Base-by-base conservation (phyloP, 75 land plant species). In the Adiantum capillusveneris region DNA sequence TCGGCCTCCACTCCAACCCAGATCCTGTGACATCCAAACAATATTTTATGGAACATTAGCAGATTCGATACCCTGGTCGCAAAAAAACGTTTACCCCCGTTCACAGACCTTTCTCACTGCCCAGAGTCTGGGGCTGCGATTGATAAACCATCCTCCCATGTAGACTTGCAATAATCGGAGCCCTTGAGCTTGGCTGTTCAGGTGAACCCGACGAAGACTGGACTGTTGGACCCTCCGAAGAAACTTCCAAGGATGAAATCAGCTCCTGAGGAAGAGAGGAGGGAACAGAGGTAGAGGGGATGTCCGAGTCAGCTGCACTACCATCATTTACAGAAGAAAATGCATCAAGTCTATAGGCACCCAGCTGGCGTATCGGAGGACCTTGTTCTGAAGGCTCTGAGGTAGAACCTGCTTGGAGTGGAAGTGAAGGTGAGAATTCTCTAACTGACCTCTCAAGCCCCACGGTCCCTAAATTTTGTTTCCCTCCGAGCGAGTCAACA, bases 1-100 rank as follows among this genome's bases (percentile, higher is more conserved):
- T 89, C 19, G 86, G 84, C 63, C 79, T 84, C 95, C 89, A 89
- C 58, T 89, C 89, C 71, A 76, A 70, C 18, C 60, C 66, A 44
- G 73, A 34, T 12, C 37, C 59, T 53, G 28, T 1, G 25, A 53
- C 9, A 41, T 41, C 12, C 12, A 41, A 9, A 9, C 43, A 41
- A 9, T 9, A 41, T 41, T 41, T 9, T 41, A 14, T 14, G 12
- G 43, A 41, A 41, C 9, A 41, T 14, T 41, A 41, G 14, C 14
- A 41, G 51, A 11, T 48, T 18, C 5, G 18, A 11, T 48, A 11
- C 20, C 18, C 20, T 11, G 9, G 18, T 19, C 20, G 18, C 5
- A 18, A n/a, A n/a, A n/a, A n/a, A n/a, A n/a, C n/a, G n/a, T n/a
- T n/a, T n/a, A n/a, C n/a, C n/a, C n/a, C n/a, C n/a, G n/a, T n/a